Evolutionary conservation across 2,329 filamentous ascomycete species (phyloP), one percentile per base, ranked within the genome.

Genomic region (Ramularia endophylla): DNA sequence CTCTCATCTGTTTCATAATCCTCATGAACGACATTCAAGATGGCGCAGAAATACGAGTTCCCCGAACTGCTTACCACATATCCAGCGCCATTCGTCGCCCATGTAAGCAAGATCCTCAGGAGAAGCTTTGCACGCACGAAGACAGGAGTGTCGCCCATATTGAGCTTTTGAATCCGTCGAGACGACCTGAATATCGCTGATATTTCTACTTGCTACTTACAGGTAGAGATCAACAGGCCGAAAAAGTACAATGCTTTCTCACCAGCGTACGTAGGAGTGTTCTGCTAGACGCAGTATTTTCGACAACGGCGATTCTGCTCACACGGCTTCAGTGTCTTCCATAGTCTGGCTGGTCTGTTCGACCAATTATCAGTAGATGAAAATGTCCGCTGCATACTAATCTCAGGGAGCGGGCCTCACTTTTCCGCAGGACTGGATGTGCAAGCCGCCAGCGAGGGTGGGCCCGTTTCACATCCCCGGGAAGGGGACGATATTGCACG

Each of bases 161-260:
- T n/a, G n/a, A n/a, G n/a, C n/a, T n/a, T n/a, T n/a, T n/a, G n/a
- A n/a, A n/a, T n/a, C n/a, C n/a, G n/a, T n/a, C n/a, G n/a, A n/a
- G n/a, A n/a, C n/a, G n/a, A n/a, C n/a, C n/a, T n/a, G n/a, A n/a
- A n/a, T n/a, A n/a, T n/a, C n/a, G n/a, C n/a, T n/a, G n/a, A n/a
- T n/a, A n/a, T n/a, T n/a, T n/a, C n/a, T n/a, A n/a, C n/a, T n/a
- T n/a, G n/a, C n/a, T n/a, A n/a, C n/a, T n/a, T 25, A 25, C 22
- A 25, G 6, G 84, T 95, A 44, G 83, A 95, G 67, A 92, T 94
- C 66, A 90, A 94, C 69, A 78, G 88, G 1, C 80, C 88, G 1
- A 67, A 78, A 53, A 94, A 94, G 69, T 71, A 95, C 63, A 97
- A 97, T 64, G 80, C 89, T 47, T 95, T 94, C 63, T 76, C 79